phyloP scores from a whole-genome alignment of 2,329 filamentous ascomycete species.

The Sporothrix schenckii region DNA sequence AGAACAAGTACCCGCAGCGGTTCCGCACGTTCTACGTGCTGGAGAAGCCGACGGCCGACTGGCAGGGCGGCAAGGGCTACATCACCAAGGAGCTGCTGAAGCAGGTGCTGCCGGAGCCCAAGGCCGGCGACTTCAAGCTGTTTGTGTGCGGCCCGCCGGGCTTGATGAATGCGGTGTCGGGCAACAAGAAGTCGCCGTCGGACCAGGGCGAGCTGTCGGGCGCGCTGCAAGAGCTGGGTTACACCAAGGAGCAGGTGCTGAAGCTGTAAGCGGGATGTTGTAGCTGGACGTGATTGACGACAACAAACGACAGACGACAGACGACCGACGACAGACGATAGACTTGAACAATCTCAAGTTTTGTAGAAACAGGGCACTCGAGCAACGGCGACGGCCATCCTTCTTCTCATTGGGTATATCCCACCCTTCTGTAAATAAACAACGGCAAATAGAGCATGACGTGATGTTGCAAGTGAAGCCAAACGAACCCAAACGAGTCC shows the following conservation, averaged over 20 bases:
- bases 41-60: constrained; percentile 73
- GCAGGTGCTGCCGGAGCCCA: constrained; percentile 90
- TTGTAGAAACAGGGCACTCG: constrained; percentile 7
- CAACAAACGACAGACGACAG: neutral
- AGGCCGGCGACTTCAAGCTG: constrained; percentile 86
- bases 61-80: constrained; percentile 76
- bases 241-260: constrained; percentile 76
- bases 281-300: neutral
- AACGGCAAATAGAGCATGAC: neutral
- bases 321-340: neutral
- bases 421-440: neutral
- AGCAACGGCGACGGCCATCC: constrained; percentile 8
- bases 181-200: constrained; percentile 83
- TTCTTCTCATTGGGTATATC: neutral
- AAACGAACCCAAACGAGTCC: neutral
- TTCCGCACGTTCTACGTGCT: constrained; percentile 96
- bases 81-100: constrained; percentile 92
- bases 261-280: constrained; percentile 67
- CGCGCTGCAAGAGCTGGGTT: constrained; percentile 65
- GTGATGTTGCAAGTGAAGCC: neutral
- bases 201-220: constrained; percentile 92
- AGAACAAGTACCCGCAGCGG: constrained; percentile 92
- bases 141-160: constrained; percentile 94
- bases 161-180: constrained; percentile 90
- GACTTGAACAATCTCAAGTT: constrained; percentile 19